A percentile compares a stretch with the other conserved stretches of the same genome.
These are phyloP conservation scores for Agrostemma githago DNA, from an alignment of 148 eudicot species.

Conservation along the genomic window DNA sequence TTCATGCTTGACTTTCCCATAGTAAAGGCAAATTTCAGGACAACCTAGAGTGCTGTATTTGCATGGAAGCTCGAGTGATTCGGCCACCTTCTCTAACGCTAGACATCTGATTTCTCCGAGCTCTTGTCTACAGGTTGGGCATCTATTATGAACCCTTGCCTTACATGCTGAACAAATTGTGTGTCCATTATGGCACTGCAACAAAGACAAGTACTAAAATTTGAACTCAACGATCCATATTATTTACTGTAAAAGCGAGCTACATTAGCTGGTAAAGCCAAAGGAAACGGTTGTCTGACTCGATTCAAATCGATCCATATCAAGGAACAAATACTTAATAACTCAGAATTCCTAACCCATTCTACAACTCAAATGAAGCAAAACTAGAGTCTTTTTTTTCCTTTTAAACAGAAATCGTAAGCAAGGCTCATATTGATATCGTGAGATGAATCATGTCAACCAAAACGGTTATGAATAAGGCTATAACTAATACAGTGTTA, in stretches of 20 bases:
- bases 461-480: too few relatives aligned
- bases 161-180: constrained; percentile 40
- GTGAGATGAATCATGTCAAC: too few relatives aligned
- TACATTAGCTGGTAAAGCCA: not conserved
- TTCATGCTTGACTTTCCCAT: constrained; percentile 38
- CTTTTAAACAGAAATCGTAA: too few relatives aligned
- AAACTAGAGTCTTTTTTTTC: too few relatives aligned
- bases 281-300: not conserved
- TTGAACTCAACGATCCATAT: not conserved
- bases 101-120: constrained; percentile 41
- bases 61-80: constrained; percentile 41
- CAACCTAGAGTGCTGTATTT: constrained; percentile 33
- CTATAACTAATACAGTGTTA: too few relatives aligned
- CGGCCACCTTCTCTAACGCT: constrained; percentile 38
- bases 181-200: constrained; percentile 39
- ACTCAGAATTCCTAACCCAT: too few relatives aligned
- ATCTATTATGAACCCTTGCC: constrained; percentile 36
- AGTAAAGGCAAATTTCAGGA: constrained; percentile 31
- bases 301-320: too few relatives aligned
- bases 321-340: too few relatives aligned
- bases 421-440: too few relatives aligned
- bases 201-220: not conserved
- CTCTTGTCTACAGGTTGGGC: constrained; percentile 42
- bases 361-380: too few relatives aligned
- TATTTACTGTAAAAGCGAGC: not conserved